Conservation (phyloP, 2,329 filamentous ascomycete species). For the Aaosphaeria arxii region DNA sequence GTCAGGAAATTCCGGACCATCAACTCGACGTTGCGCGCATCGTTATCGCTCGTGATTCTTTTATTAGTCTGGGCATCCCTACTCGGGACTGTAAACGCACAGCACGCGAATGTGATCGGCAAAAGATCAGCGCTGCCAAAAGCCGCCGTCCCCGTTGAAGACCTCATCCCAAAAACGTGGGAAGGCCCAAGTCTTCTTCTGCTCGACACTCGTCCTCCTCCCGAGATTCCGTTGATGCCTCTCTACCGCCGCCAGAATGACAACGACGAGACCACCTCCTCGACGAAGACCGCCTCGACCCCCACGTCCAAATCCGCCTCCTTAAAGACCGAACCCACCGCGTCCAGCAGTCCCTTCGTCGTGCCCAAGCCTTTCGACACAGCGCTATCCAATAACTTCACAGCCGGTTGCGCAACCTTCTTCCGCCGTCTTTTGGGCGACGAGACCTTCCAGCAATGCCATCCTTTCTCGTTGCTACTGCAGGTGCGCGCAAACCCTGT, state of each 20-base stretch:
- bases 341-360: conserved; percentile 16
- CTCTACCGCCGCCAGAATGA: conserved; percentile 23
- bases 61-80: conserved; percentile 24
- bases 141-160: conserved; percentile 19
- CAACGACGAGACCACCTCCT: neutral
- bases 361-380: conserved; percentile 48
- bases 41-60: conserved; percentile 24
- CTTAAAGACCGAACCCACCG: conserved; percentile 21
- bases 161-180: conserved; percentile 14
- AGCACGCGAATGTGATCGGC: conserved; percentile 29
- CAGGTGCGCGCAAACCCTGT: conserved; percentile 53
- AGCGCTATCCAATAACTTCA: conserved; percentile 52
- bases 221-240: conserved; percentile 25
- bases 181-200: conserved; percentile 24
- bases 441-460: conserved; percentile 67
- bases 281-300: conserved; percentile 11
- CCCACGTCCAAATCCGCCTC: conserved; percentile 21
- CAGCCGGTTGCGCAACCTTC: conserved; percentile 61
- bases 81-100: conserved; percentile 22
- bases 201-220: conserved; percentile 29
- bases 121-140: conserved; percentile 16
- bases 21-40: conserved; percentile 1
- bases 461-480: conserved; percentile 80
- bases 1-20: too few species aligned
- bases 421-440: conserved; percentile 66